Evolutionary conservation across 768 basidiomycete genomes (phyloP).

Genomic region (Lactarius hatsudake): DNA sequence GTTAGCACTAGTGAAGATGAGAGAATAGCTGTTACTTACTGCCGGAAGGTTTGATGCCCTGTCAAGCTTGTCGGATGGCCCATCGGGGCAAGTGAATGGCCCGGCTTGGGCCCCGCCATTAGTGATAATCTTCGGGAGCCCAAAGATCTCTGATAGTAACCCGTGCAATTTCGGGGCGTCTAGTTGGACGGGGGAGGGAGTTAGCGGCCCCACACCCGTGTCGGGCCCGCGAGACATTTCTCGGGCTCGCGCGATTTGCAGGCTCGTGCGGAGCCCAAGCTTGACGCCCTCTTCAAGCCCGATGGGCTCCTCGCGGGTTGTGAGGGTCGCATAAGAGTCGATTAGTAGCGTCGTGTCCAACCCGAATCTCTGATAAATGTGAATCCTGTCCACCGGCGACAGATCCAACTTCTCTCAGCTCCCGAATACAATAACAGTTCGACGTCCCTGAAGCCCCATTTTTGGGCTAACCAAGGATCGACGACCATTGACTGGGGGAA

Average conservation of each 20-base stretch:
- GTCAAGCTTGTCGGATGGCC: not conserved
- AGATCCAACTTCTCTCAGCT: slow-evolving; percentile 40
- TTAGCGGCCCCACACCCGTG: slow-evolving; percentile 3
- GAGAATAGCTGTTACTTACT: not conserved
- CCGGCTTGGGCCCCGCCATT: not conserved
- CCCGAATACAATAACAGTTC: slow-evolving; percentile 39
- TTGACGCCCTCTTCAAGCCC: slow-evolving; percentile 40
- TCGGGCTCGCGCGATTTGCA: slow-evolving; percentile 40
- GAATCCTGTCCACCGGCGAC: slow-evolving; percentile 38
- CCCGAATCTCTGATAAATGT: slow-evolving; percentile 39
- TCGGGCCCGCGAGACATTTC: slow-evolving; percentile 32
- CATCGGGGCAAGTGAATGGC: slow-evolving; percentile 12
- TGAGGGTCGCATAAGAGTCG: slow-evolving; percentile 37
- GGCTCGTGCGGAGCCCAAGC: slow-evolving; percentile 41
- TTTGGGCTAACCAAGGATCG: slow-evolving; percentile 40
- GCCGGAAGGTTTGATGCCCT: slow-evolving; percentile 16
- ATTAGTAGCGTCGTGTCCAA: slow-evolving; percentile 39
- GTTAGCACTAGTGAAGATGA: not conserved
- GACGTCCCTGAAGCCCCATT: slow-evolving; percentile 43
- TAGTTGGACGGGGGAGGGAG: slow-evolving; percentile 15
- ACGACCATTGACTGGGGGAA: slow-evolving; percentile 41
- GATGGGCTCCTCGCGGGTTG: slow-evolving; percentile 39
- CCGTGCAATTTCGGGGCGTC: not conserved
- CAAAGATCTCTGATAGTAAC: slow-evolving; percentile 13
- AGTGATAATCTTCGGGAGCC: not conserved